phyloP scores from a whole-genome alignment of 148 eudicot species.

The Amaranthus hypochondriacus region DNA sequence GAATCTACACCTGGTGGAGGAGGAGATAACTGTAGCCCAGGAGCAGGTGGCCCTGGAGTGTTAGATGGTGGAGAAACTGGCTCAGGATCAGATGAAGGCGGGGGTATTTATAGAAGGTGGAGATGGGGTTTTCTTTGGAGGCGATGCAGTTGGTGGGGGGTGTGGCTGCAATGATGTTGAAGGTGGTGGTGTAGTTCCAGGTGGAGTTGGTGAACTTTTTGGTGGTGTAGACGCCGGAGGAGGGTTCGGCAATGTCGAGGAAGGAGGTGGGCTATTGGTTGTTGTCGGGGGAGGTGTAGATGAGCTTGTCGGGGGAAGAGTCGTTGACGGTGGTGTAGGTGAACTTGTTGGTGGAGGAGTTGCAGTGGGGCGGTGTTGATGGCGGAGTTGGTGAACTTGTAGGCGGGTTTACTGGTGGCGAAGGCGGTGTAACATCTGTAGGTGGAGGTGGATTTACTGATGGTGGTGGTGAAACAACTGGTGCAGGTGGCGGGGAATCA shows the following conservation, averaged over 20 bases:
- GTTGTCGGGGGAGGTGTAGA: constrained; percentile 35
- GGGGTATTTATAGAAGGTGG: constrained; percentile 16
- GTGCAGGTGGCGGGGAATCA: constrained; percentile 32
- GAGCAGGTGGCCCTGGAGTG: constrained; percentile 25
- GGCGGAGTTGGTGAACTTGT: constrained; percentile 13
- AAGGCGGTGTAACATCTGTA: constrained; percentile 23
- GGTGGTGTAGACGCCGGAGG: constrained; percentile 35
- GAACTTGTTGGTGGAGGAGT: constrained; percentile 18
- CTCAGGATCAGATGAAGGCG: constrained; percentile 29
- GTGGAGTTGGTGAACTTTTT: constrained; percentile 19
- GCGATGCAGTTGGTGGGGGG: constrained; percentile 32
- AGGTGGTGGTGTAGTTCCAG: constrained; percentile 27
- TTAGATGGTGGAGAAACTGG: constrained; percentile 29
- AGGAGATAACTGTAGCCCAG: constrained; percentile 25
- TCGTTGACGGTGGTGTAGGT: constrained; percentile 10
- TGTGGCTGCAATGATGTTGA: constrained; percentile 31
- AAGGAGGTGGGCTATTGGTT: constrained; percentile 26
- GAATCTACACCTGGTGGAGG: constrained; percentile 29
- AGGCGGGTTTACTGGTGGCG: constrained; percentile 7
- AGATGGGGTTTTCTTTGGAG: constrained; percentile 26
- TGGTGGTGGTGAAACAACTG: constrained; percentile 23
- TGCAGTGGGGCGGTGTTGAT: constrained; percentile 23
- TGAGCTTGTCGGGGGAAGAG: constrained; percentile 18
- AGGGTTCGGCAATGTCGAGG: constrained; percentile 23
- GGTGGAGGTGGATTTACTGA: constrained; percentile 31